Evolutionary conservation across 352 stramenopile species (phyloP).

Genomic region (Globisporangium polare): DNA sequence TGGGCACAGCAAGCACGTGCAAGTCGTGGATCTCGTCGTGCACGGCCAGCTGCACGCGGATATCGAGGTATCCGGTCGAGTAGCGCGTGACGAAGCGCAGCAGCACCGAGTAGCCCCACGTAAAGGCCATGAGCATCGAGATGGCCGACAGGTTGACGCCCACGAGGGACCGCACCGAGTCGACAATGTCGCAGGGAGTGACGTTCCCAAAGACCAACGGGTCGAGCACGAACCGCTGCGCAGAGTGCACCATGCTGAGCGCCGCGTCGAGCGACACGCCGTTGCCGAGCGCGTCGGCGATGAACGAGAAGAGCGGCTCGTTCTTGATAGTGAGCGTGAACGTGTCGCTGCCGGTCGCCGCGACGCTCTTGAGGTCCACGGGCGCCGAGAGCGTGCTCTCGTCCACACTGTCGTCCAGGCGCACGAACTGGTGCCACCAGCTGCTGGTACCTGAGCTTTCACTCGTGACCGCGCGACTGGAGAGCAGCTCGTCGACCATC

Average conservation of each 20-base stretch:
- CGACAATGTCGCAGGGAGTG: slow-evolving; percentile 19
- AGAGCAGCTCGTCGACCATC: slow-evolving; percentile 38
- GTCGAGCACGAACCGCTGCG: slow-evolving; percentile 28
- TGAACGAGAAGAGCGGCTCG: slow-evolving; percentile 32
- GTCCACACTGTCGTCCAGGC: slow-evolving; percentile 25
- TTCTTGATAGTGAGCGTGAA: slow-evolving; percentile 27
- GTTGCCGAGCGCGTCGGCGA: slow-evolving; percentile 26
- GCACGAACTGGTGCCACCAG: slow-evolving; percentile 34
- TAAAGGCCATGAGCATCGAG: slow-evolving; percentile 25
- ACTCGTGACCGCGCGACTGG: slow-evolving; percentile 11
- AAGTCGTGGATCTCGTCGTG: slow-evolving; percentile 47
- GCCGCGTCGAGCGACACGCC: slow-evolving; percentile 25
- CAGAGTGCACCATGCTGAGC: slow-evolving; percentile 31
- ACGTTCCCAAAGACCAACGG: slow-evolving; percentile 14
- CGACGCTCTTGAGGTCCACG: slow-evolving; percentile 12
- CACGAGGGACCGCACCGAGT: slow-evolving; percentile 30
- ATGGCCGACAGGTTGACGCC: slow-evolving; percentile 34
- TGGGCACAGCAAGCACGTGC: slow-evolving; percentile 34
- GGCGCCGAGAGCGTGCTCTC: slow-evolving; percentile 9
- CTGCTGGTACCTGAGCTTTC: background rate
- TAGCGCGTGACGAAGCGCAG: slow-evolving; percentile 34
- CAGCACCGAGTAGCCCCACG: slow-evolving; percentile 42
- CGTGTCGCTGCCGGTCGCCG: slow-evolving; percentile 2
- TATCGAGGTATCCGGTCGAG: slow-evolving; percentile 35
- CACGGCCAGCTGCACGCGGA: slow-evolving; percentile 33